Evolutionary conservation across 345 rosid genomes (phyloP), one percentile per base, ranked within the genome.

Genomic region (Trapa bicornis): DNA sequence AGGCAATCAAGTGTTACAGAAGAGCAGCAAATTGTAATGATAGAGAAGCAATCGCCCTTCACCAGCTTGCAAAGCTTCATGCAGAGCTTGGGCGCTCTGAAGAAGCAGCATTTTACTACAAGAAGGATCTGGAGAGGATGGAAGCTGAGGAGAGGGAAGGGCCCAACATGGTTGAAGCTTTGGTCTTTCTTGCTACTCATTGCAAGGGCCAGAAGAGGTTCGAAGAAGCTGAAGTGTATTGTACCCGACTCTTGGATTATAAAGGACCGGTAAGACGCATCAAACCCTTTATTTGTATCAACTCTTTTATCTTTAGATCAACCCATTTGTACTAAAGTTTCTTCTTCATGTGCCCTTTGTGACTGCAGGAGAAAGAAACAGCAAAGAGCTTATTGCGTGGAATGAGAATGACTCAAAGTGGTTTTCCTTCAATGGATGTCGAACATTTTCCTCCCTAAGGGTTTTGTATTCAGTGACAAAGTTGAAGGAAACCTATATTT

Each of bases 111-210:
- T 87, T 81, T 83, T 91, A 87, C 79, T 89, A 86, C 68, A 89
- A 84, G 76, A 94, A 85, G 80, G 96, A 91, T 80, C 74, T 91
- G 60, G 99, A 87, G 72, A 85, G 89, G 76, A 91, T 91, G 99
- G 96, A 94, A 79, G 90, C 85, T 35, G 99, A 94, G 75, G 97
- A 93, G 74, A 83, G 96, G 77, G 97, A 89, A 77, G 91, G 96
- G 45, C 96, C 91, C 43, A 89, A 85, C 75, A 86, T 86, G 85
- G 89, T 86, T 56, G 99, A 94, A 84, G 93, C 97, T 54, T 72
- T 91, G 73, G 71, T 86, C 62, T 94, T 87, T 71, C 96, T 94
- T 66, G 92, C 97, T 22, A 77, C 75, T 41, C 88, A 91, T 79
- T 86, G 83, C 74, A 89, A 81, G 70, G 78, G 75, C 52, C 84